Conservation (phyloP, 1,284 basidiomycete genomes). For the Earliella scabrosa region DNA sequence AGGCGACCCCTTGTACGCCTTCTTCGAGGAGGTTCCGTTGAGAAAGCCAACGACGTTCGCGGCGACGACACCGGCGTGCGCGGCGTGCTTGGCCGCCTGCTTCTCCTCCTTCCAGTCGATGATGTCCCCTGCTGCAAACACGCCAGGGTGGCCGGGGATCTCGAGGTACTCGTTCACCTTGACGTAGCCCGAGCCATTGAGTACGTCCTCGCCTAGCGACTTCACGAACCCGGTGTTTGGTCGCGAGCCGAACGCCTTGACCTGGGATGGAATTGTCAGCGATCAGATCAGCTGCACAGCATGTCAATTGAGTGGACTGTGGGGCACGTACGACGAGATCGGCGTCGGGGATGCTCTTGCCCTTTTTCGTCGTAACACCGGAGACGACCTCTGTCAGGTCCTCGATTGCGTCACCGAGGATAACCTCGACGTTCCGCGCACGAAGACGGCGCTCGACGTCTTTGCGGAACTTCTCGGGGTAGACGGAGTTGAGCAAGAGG, state of each 20-base stretch:
- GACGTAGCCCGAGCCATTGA: conserved; percentile 48
- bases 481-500: conserved; percentile 58
- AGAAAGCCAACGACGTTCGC: conserved; percentile 53
- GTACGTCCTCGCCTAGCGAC: conserved; percentile 45
- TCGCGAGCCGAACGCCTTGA: conserved; percentile 50
- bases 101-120: conserved; percentile 65
- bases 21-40: conserved; percentile 37
- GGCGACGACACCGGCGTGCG: conserved; percentile 48
- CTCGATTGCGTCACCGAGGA: conserved; percentile 61
- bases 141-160: conserved; percentile 46
- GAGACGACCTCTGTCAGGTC: conserved; percentile 30
- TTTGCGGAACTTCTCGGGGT: conserved; percentile 61
- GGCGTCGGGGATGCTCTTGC: conserved; percentile 50
- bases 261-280: conserved; percentile 33
- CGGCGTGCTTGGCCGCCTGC: conserved; percentile 50
- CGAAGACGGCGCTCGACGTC: conserved; percentile 46
- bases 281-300: too few species aligned
- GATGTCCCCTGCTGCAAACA: conserved; percentile 65
- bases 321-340: conserved; percentile 57
- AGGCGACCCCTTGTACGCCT: conserved; percentile 51
- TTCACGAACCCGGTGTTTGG: conserved; percentile 57
- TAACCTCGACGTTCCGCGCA: conserved; percentile 51
- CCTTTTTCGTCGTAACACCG: conserved; percentile 54
- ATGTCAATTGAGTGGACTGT: neutral
- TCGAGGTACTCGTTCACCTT: conserved; percentile 58